phyloP scores from a whole-genome alignment of 805 yeast genomes.

The Metschnikowia drakensbergensis region DNA sequence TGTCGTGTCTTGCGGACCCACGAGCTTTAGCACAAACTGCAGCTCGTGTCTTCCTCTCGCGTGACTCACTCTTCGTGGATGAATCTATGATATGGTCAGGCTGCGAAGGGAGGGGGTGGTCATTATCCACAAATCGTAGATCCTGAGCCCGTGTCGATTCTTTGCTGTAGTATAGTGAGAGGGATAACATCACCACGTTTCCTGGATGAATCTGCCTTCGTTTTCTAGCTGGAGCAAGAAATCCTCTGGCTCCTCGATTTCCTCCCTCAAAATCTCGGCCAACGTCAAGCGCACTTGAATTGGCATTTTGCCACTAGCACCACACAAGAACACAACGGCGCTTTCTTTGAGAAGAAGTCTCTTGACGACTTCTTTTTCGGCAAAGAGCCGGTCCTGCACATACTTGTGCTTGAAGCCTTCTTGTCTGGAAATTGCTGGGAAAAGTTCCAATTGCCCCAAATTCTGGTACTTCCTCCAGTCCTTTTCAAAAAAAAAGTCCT shows the following conservation, averaged over 20 bases:
- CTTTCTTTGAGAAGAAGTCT: constrained; percentile 49
- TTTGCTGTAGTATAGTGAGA: too few relatives aligned
- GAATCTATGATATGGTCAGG: too few relatives aligned
- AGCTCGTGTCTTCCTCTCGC: too few relatives aligned
- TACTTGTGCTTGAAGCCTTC: constrained; percentile 46
- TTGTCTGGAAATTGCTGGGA: constrained; percentile 46
- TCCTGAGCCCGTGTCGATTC: too few relatives aligned
- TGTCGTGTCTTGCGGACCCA: background rate
- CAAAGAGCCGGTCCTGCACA: constrained; percentile 72
- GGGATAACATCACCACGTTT: constrained; percentile 62
- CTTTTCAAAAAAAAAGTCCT: constrained; percentile 65
- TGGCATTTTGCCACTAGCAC: constrained; percentile 95
- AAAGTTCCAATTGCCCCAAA: constrained; percentile 32
- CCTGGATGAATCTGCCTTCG: constrained; percentile 70
- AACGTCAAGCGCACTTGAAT: constrained; percentile 79
- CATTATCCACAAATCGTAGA: too few relatives aligned
- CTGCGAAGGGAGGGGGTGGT: too few relatives aligned
- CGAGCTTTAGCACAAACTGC: too few relatives aligned
- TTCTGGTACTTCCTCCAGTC: constrained; percentile 43
- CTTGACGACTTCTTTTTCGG: constrained; percentile 45
- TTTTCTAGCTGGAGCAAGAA: constrained; percentile 59
- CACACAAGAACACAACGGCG: constrained; percentile 81
- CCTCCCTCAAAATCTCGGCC: constrained; percentile 53
- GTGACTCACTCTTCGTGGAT: too few relatives aligned
- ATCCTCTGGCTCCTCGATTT: constrained; percentile 42